Evolutionary conservation across 2,329 filamentous ascomycete species (phyloP), one percentile per base, ranked within the genome.

Genomic region (Ramularia endophylla): DNA sequence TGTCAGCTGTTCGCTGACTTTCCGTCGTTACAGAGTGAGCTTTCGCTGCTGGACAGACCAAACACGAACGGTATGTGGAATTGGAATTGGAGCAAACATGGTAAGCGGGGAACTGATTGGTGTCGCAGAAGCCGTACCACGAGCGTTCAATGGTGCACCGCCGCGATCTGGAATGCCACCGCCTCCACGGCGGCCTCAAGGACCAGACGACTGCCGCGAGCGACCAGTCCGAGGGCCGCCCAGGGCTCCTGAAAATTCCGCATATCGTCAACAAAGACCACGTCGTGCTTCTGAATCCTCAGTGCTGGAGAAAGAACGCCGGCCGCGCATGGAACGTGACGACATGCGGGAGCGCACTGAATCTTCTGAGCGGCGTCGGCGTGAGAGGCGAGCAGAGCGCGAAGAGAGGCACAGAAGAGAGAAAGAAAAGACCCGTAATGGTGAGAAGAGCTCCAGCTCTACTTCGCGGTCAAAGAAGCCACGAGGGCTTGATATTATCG

Each of bases 281-380:
- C 78, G 85, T 53, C 78, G 86, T 53, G 88, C 89, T 62, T 90
- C 86, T 2, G 86, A 90, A 43, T 87, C 85, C 0, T 90, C 86
- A 1, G 69, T 86, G 33, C 68, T 81, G 56, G 81, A 79, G 54
- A 79, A 74, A 58, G 72, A 75, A 4, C 65, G 81, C 42, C 77
- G 76, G 31, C 75, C 82, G 75, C 78, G 54, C 71, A 74, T 65
- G 28, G 54, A 55, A 7, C 52, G 57, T n/a, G 53, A 49, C 5
- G 37, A 41, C 9, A 43, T 37, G 31, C 47, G 50, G 3, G 44
- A 53, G 22, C 55, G 59, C 15, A 61, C 57, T 7, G 59, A 59
- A 36, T 61, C 58, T 11, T 80, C 77, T 52, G 70, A 74, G 49
- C 75, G 79, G 16, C 73, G 75, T 32, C 65, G 69, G 36, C 55